These are phyloP conservation scores for Quercus rubra DNA, from an alignment of 306 rosid species.

Conservation along the genomic window DNA sequence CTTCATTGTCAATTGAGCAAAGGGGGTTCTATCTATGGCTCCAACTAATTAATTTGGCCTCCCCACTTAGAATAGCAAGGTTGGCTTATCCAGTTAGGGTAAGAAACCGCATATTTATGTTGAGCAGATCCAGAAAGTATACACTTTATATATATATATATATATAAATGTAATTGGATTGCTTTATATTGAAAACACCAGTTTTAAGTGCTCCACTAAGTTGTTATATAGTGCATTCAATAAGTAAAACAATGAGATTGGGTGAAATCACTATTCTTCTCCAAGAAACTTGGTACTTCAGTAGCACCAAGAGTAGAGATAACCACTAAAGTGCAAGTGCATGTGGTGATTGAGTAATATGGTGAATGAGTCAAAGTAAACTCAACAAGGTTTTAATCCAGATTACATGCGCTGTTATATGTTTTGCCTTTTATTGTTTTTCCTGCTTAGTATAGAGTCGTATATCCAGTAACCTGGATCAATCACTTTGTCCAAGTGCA, in stretches of 20 bases:
- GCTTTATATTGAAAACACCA: too few relatives aligned
- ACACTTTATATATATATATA: too few relatives aligned
- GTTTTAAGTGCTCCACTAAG: too few relatives aligned
- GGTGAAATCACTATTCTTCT: not conserved
- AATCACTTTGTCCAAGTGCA: not conserved
- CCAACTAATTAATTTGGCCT: not conserved
- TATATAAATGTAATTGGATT: too few relatives aligned
- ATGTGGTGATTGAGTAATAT: not conserved
- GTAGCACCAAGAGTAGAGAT: not conserved
- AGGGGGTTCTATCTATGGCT: not conserved
- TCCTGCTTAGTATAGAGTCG: not conserved
- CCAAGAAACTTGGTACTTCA: not conserved
- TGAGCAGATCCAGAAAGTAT: not conserved
- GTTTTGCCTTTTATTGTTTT: not conserved
- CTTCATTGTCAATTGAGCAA: not conserved
- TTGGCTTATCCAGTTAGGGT: not conserved
- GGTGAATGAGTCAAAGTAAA: not conserved
- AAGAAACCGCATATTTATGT: not conserved
- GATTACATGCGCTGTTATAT: not conserved
- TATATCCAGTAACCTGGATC: not conserved
- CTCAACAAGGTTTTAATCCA: not conserved
- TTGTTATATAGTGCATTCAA: too few relatives aligned
- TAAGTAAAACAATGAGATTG: too few relatives aligned
- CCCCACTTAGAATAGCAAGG: not conserved
- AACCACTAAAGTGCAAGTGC: not conserved